Evolutionary conservation across 2,329 filamentous ascomycete species (phyloP).

Genomic region (Alternaria arbusti): DNA sequence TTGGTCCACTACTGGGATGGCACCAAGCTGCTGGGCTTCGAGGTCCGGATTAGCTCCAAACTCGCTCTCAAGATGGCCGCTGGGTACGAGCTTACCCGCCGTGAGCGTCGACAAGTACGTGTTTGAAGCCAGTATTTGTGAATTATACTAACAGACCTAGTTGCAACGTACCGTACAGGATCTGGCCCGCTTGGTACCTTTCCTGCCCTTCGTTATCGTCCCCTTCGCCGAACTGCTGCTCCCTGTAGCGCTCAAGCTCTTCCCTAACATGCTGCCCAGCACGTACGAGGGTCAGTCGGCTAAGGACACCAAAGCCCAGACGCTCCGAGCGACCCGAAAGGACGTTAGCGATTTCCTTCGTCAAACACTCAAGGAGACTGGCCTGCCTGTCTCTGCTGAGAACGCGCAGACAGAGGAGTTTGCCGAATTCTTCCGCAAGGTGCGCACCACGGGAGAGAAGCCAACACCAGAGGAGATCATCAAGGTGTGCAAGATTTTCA

Average conservation of each 20-base stretch:
- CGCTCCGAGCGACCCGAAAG: conserved; percentile 83
- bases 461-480: conserved; percentile 91
- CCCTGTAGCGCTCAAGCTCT: conserved; percentile 88
- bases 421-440: conserved; percentile 94
- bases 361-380: conserved; percentile 89
- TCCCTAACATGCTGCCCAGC: conserved; percentile 96
- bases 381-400: conserved; percentile 81
- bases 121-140: not conserved
- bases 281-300: conserved; percentile 93
- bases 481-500: conserved; percentile 99
- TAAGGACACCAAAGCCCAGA: conserved; percentile 85
- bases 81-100: conserved; percentile 92
- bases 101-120: conserved; percentile 82
- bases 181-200: conserved; percentile 88
- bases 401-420: conserved; percentile 94
- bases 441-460: conserved; percentile 82
- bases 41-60: conserved; percentile 90
- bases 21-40: conserved; percentile 89
- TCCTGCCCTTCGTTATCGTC: conserved; percentile 96
- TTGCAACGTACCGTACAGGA: conserved; percentile 93
- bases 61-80: conserved; percentile 96
- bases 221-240: conserved; percentile 94
- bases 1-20: conserved; percentile 96
- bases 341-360: conserved; percentile 92
- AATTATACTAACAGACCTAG: conserved; percentile 45